Evolutionary conservation across 2,329 filamentous ascomycete genomes (phyloP).

Genomic region (Claviceps sp.): DNA sequence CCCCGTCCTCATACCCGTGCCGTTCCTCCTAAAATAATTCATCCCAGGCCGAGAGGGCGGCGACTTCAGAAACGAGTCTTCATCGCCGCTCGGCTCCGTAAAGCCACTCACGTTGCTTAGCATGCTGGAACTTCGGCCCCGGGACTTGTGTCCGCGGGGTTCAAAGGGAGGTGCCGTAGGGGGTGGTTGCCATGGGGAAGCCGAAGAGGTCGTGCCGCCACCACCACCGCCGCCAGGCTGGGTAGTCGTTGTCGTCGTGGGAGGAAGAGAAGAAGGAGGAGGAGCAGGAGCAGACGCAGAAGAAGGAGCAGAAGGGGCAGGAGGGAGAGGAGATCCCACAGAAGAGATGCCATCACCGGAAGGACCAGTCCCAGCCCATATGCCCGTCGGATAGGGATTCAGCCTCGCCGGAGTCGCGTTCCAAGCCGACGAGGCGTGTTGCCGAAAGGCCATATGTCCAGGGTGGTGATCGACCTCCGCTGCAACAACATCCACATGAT

Average conservation of each 20-base stretch:
- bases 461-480: conserved; percentile 6
- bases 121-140: conserved; percentile 53
- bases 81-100: conserved; percentile 46
- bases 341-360: conserved; percentile 20
- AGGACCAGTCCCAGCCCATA: conserved; percentile 24
- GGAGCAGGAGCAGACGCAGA: no score
- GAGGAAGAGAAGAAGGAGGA: no score
- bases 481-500: conserved; percentile 17
- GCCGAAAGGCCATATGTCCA: conserved; percentile 8
- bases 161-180: conserved; percentile 24
- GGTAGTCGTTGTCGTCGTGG: conserved; percentile 6
- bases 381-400: conserved; percentile 20
- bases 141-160: conserved; percentile 25
- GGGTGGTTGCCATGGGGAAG: conserved; percentile 18
- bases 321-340: conserved; percentile 12
- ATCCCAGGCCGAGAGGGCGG: conserved; percentile 6
- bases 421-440: conserved; percentile 19
- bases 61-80: conserved; percentile 23
- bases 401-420: conserved; percentile 20
- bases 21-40: conserved; percentile 8
- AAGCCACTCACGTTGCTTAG: conserved; percentile 54
- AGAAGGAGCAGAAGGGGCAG: no score
- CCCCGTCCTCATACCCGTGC: background rate
- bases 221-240: conserved; percentile 9
- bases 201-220: conserved; percentile 11